Evolutionary conservation across 2,329 filamentous ascomycete genomes (phyloP), one percentile per base, ranked within the genome.

Genomic region (Fusarium mexicanum): DNA sequence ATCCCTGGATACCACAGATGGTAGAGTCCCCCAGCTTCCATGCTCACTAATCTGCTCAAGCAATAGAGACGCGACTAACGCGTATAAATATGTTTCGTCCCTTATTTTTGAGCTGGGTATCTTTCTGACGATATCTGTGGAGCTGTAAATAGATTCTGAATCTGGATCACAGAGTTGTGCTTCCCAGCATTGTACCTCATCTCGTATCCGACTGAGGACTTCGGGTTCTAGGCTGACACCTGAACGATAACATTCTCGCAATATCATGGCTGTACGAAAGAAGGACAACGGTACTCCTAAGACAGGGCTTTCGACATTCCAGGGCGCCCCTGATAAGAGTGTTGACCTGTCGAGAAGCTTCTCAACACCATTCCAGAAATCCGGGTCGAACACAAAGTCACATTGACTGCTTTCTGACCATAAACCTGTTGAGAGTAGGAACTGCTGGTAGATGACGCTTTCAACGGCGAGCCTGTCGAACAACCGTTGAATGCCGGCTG

Each of bases 371-470:
- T 43, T 38, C 76, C 77, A 79, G 20, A 78, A 76, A 1, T 55
- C 43, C 2, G 40, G 24, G 38, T 78, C 66, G 31, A 74, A 76
- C 17, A 66, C 43, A 26, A 69, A 63, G 5, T 68, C 65, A 1
- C 29, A 10, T 24, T 44, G 47, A 7, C 12, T 29, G 5, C 57
- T 35, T 20, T 78, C 72, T 3, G 76, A 63, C 77, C 77, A 79
- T 2, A 78, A 51, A 5, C 77, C 76, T 4, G 77, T 75, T 2
- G 61, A 65, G 1, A 71, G 54, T 2, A 75, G 47, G 35, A 79
- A 79, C 17, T 71, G 76, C 17, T 77, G 77, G 35, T 75, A 78
- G 3, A 79, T 29, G 14, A 79, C 71, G 33, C 77, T 79, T 51
- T 79, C 77, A 8, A 76, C 54, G 12, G 76, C 73, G 14, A 78